A percentile compares a stretch with the other conserved stretches of the same genome.
Conservation (phyloP, 2,329 filamentous ascomycete genomes). For the Anthostomella pinea region DNA sequence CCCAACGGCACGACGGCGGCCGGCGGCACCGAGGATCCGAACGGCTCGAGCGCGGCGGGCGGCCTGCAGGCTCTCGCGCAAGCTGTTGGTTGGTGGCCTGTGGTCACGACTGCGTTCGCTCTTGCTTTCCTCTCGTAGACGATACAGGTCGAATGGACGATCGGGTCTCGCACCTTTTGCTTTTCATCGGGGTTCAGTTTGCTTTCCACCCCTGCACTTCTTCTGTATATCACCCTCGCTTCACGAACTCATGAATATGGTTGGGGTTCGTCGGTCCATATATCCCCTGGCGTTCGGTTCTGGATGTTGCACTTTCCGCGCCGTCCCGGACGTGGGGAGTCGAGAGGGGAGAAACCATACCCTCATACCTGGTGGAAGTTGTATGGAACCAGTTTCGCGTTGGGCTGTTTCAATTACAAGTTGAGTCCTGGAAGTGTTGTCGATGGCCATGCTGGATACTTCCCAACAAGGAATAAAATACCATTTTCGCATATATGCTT, state of each 20-base stretch:
- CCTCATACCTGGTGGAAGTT: no score
- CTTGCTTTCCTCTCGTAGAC: constrained; percentile 41
- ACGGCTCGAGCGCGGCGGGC: constrained; percentile 35
- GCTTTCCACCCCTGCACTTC: no score
- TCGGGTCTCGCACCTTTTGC: neutral
- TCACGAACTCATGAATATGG: no score
- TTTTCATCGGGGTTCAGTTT: neutral
- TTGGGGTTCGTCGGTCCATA: neutral
- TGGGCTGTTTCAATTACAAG: no score
- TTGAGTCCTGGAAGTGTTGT: no score
- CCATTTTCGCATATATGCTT: no score
- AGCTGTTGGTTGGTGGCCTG: constrained; percentile 50
- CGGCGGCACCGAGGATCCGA: constrained; percentile 41
- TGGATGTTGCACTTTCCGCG: neutral
- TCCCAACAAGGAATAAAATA: no score
- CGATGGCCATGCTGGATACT: no score
- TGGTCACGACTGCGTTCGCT: constrained; percentile 41
- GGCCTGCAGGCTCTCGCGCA: constrained; percentile 33
- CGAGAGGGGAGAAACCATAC: no score
- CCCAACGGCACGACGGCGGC: constrained; percentile 62
- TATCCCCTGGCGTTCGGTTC: neutral
- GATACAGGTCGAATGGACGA: neutral
- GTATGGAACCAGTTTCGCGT: no score
- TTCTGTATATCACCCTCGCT: no score
- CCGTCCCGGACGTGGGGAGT: no score